Conservation (phyloP, 495 filamentous ascomycete genomes). For the Xylaria intraflava region DNA sequence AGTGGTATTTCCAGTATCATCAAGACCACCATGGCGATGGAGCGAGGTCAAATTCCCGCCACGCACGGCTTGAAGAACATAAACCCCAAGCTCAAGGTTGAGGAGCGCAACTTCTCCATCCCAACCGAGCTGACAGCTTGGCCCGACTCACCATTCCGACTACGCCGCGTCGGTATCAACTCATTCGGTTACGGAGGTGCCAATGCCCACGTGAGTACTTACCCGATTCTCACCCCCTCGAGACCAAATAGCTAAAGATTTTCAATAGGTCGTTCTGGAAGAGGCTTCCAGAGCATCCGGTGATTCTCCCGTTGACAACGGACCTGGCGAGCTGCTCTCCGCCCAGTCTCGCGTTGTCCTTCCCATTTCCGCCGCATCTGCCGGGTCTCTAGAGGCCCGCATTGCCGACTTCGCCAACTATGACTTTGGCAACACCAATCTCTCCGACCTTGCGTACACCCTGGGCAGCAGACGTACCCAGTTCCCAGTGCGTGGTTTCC, state of each 20-base stretch:
- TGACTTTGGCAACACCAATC: constrained; percentile 18
- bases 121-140: background rate
- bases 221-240: too few relatives aligned
- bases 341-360: constrained; percentile 1
- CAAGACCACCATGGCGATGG: constrained; percentile 48
- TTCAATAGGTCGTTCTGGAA: constrained; percentile 41
- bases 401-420: constrained; percentile 22
- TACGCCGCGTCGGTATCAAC: constrained; percentile 19
- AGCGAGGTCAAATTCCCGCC: constrained; percentile 40
- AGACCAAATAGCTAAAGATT: too few relatives aligned
- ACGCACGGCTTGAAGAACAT: constrained; percentile 42
- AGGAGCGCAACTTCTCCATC: background rate
- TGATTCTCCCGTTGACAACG: background rate
- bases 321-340: background rate
- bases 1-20: constrained; percentile 47
- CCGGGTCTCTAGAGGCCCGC: constrained; percentile 22
- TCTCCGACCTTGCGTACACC: constrained; percentile 33
- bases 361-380: constrained; percentile 21
- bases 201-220: constrained; percentile 24
- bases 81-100: constrained; percentile 27
- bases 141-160: background rate
- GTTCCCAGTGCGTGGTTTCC: constrained; percentile 20
- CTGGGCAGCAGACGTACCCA: constrained; percentile 24
- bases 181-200: background rate
- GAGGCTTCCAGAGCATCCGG: constrained; percentile 37